phyloP scores from a whole-genome alignment of 305 asterid species.

The Withania somnifera region DNA sequence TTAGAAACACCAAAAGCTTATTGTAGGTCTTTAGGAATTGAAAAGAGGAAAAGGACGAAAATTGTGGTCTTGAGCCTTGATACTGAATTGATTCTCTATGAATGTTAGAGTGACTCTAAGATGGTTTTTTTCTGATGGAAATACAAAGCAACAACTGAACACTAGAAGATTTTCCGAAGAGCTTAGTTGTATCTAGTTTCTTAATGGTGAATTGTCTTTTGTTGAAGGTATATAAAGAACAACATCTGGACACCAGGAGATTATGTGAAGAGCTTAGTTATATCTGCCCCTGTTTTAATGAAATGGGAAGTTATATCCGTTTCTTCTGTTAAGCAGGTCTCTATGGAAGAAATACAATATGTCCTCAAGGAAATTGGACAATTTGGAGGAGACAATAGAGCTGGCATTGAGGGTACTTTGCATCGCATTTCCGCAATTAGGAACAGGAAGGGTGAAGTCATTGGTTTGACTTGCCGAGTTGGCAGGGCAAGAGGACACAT shows the following conservation, averaged over 20 bases:
- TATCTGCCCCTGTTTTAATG: not conserved
- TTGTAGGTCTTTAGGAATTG: not conserved
- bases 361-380: conserved; percentile 57
- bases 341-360: conserved; percentile 43
- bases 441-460: conserved; percentile 42
- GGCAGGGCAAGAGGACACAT: conserved; percentile 51
- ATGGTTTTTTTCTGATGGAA: not conserved
- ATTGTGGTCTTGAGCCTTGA: not conserved
- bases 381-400: conserved; percentile 61
- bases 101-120: not conserved
- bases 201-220: not conserved
- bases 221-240: not conserved
- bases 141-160: not conserved
- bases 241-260: not conserved
- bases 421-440: conserved; percentile 70
- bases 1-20: not conserved
- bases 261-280: not conserved
- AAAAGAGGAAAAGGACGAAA: not conserved
- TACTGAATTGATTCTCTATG: not conserved
- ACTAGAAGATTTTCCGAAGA: not conserved
- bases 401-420: conserved; percentile 65
- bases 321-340: conserved; percentile 33
- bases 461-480: conserved; percentile 72
- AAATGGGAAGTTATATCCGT: not conserved
- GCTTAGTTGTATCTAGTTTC: not conserved